Percentiles rank a stretch among this genome's conserved stretches.
phyloP scores from a whole-genome alignment of 164 flowering plant species.

The Santalum album region DNA sequence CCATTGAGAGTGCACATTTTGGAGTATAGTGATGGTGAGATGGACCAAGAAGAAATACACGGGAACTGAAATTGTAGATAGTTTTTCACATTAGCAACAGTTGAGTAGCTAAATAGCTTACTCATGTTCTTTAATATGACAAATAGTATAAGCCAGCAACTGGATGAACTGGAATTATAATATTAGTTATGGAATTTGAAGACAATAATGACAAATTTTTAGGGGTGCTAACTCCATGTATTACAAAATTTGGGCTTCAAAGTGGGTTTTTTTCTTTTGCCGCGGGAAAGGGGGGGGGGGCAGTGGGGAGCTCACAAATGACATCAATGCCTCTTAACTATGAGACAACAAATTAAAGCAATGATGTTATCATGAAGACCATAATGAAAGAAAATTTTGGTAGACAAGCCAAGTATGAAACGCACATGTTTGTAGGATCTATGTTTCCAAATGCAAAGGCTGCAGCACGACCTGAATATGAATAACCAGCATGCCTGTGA shows the following conservation, averaged over 20 bases:
- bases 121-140: neutral
- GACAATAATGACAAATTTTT: too few relatives aligned
- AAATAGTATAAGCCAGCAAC: neutral
- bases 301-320: too few relatives aligned
- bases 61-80: constrained; percentile 38
- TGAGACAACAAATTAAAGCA: neutral
- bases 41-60: constrained; percentile 94
- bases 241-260: too few relatives aligned
- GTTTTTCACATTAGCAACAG: neutral
- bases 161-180: too few relatives aligned
- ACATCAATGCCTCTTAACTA: neutral
- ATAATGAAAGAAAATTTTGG: neutral
- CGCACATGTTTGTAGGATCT: constrained; percentile 72
- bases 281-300: too few relatives aligned
- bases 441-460: constrained; percentile 94
- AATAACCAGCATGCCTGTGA: constrained; percentile 94
- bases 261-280: too few relatives aligned
- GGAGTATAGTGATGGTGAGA: constrained; percentile 96
- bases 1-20: constrained; percentile 82
- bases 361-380: too few relatives aligned
- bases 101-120: neutral
- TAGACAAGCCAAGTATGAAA: neutral
- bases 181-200: too few relatives aligned
- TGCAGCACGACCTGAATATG: constrained; percentile 94
- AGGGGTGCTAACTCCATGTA: too few relatives aligned